Evolutionary conservation across 352 stramenopile genomes (phyloP), one percentile per base, ranked within the genome.

Genomic region (Phytophthora chlamydospora): DNA sequence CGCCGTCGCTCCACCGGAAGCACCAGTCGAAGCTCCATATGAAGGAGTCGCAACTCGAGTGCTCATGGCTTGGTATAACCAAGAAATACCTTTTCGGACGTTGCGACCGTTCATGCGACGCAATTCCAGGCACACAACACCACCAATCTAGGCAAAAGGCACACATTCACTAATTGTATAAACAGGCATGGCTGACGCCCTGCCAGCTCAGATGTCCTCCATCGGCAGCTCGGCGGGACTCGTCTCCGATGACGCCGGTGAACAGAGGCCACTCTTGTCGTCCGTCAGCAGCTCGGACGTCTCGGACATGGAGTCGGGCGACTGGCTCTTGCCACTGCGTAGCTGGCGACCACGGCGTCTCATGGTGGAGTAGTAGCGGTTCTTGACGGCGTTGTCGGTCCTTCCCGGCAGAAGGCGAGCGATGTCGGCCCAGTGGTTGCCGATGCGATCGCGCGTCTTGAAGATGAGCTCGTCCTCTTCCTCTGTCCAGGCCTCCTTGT

Each of bases 401-500:
- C 97, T 77, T 2, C 97, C 97, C 19, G 96, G 93, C 31, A 99
- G 77, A 13, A 96, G 66, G 14, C 98, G 97, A 13, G 96, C 93
- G 58, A 99, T 99, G 59, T 98, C 93, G 3, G 93, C 91, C 97
- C 97, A 99, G 58, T 97, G 88, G 70, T 99, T 99, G 6, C 97
- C 97, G 40, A 96, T 90, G 12, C 74, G 69, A 34, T 91, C 81
- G 2, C 80, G 75, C 14, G 81, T 90, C 40, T 74, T 72, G 51
- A 94, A 92, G 49, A 96, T 92, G 42, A 93, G 68, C 45, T 89
- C 77, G 77, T 98, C 95, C 65, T 99, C 96, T 43, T 98, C 79
- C 44, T 88, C 71, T 0, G 80, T 97, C 94, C 95, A 99, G 5
- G 94, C 88, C 39, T 97, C 85, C 55, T 98, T 99, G 70, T 86